Percentiles rank a stretch among this genome's conserved stretches.
These are phyloP conservation scores for Paraglomus brasilianum DNA, from an alignment of 192 early-diverging fungal genomes.

Conservation along the genomic window DNA sequence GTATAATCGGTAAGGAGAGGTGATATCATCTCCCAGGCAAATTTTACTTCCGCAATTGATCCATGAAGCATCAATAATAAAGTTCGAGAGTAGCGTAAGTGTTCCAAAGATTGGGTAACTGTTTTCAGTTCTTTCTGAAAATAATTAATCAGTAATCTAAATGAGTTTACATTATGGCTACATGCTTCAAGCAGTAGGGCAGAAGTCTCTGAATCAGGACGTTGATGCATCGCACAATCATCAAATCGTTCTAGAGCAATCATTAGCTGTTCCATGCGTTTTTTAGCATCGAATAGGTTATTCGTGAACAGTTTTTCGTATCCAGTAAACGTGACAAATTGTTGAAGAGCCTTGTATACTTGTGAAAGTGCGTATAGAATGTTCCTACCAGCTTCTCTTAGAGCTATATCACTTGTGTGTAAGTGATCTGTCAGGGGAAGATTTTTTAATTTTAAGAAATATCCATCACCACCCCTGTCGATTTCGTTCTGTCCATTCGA, in stretches of 20 bases:
- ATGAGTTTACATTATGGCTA: conserved; percentile 36
- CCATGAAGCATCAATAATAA: conserved; percentile 46
- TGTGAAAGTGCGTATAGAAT: conserved; percentile 48
- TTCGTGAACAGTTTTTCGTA: conserved; percentile 42
- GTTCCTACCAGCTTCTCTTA: conserved; percentile 42
- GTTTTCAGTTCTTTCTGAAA: conserved; percentile 39
- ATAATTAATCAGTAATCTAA: conserved; percentile 36
- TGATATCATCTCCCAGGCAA: conserved; percentile 44
- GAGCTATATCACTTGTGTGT: conserved; percentile 34
- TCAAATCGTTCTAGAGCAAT: conserved; percentile 41
- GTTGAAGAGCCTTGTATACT: conserved; percentile 43
- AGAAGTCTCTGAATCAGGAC: conserved; percentile 36
- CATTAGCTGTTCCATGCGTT: conserved; percentile 39
- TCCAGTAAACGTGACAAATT: conserved; percentile 38
- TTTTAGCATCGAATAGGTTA: conserved; percentile 38
- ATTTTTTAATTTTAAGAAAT: conserved; percentile 41
- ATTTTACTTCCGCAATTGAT: conserved; percentile 42
- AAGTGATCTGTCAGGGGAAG: conserved; percentile 31
- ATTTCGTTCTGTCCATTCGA: conserved; percentile 33
- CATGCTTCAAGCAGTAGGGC: conserved; percentile 36
- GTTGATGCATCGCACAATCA: conserved; percentile 30
- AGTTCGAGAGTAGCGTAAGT: conserved; percentile 39
- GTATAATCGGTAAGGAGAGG: conserved; percentile 39
- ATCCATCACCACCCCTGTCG: conserved; percentile 37
- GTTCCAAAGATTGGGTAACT: conserved; percentile 39